A percentile compares a stretch with the other conserved stretches of the same genome.
Conservation (phyloP, 306 rosid species). For the Quercus cerris region DNA sequence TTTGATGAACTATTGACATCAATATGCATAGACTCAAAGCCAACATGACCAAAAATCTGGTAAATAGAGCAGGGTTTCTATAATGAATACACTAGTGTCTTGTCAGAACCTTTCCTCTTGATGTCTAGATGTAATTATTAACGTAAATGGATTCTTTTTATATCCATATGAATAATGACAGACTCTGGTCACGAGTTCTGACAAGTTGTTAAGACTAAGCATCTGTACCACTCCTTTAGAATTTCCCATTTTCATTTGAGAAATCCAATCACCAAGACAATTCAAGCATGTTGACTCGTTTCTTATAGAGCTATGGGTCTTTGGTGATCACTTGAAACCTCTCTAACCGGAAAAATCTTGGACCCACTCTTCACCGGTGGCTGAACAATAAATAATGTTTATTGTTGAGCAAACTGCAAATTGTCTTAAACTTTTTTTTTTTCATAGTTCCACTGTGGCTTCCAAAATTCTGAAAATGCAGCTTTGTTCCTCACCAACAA, state of each 20-base stretch:
- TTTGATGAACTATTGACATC: no score
- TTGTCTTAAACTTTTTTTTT: neutral
- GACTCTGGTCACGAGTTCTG: no score
- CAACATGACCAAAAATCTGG: neutral
- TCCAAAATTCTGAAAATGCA: neutral
- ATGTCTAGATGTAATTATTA: neutral
- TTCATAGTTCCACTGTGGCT: neutral
- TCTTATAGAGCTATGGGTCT: neutral
- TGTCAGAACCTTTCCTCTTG: neutral
- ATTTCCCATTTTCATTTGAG: no score
- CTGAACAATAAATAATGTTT: neutral
- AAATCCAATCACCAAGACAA: no score
- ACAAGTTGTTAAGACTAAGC: no score
- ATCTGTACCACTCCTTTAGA: no score
- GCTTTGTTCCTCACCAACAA: neutral
- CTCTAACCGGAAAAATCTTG: neutral
- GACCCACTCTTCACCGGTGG: neutral
- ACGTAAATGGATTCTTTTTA: neutral
- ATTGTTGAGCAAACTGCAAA: neutral
- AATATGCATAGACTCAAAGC: no score
- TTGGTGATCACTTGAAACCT: neutral
- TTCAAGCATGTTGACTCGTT: no score
- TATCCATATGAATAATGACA: no score
- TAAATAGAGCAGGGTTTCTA: neutral
- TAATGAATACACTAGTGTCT: no score